Evolutionary conservation across 2,329 filamentous ascomycete species (phyloP).

Genomic region (Geosmithia putterillii): DNA sequence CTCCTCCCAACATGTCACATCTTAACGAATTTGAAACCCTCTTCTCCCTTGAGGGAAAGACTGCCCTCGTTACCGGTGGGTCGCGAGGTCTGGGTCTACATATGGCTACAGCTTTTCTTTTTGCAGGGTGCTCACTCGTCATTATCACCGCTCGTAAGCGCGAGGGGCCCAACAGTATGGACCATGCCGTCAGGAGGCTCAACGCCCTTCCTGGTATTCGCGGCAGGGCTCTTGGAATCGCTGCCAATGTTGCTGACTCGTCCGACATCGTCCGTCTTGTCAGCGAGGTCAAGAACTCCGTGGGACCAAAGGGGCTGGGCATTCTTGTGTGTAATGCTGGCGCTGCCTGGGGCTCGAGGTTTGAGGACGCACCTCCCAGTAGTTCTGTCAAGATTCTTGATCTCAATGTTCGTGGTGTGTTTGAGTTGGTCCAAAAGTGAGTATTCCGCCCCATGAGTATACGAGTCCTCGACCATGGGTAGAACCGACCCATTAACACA

Average conservation of each 20-base stretch:
- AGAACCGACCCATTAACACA: not conserved
- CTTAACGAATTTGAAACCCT: constrained; percentile 13
- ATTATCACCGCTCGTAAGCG: constrained; percentile 65
- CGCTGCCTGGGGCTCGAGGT: constrained; percentile 56
- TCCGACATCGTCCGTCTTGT: constrained; percentile 50
- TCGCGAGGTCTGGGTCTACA: constrained; percentile 44
- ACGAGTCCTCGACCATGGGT: not conserved
- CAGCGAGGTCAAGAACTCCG: constrained; percentile 39
- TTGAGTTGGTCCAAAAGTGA: constrained; percentile 51
- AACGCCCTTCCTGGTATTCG: constrained; percentile 47
- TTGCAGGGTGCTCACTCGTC: constrained; percentile 57
- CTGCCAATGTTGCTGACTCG: constrained; percentile 52
- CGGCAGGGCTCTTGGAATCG: constrained; percentile 48
- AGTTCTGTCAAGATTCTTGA: constrained; percentile 57
- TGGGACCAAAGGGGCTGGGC: constrained; percentile 43
- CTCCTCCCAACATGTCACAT: constrained; percentile 11
- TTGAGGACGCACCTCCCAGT: constrained; percentile 49
- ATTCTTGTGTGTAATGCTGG: constrained; percentile 63
- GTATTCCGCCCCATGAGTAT: no score
- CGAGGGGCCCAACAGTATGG: constrained; percentile 38
- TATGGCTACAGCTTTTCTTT: constrained; percentile 53
- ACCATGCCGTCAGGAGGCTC: constrained; percentile 51
- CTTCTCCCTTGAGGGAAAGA: constrained; percentile 22
- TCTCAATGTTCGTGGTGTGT: constrained; percentile 59
- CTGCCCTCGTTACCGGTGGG: constrained; percentile 34